Evolutionary conservation across 2,329 filamentous ascomycete genomes (phyloP).

Genomic region (Calonectria pauciramosa): DNA sequence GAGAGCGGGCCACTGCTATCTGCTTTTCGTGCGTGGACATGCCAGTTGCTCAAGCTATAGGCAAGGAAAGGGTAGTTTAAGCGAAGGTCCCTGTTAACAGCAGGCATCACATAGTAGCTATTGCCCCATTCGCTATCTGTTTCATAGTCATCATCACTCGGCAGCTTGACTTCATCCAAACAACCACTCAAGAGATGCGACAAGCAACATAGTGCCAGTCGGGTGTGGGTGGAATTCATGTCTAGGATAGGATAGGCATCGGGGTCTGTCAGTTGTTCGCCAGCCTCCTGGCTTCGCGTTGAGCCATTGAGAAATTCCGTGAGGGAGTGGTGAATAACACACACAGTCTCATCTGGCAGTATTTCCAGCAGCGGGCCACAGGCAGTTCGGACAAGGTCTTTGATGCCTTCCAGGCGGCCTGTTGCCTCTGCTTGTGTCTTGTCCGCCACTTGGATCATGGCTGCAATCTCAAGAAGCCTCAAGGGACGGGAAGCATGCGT

Average conservation of each 20-base stretch:
- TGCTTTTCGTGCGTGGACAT: not conserved
- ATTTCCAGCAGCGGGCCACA: slow-evolving; percentile 33
- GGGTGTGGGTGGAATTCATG: slow-evolving; percentile 19
- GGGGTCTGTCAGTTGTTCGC: not conserved
- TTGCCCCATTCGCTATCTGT: not conserved
- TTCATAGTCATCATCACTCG: not conserved
- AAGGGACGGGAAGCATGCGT: slow-evolving; percentile 32
- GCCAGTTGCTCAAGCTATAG: not conserved
- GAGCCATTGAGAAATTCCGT: slow-evolving; percentile 32
- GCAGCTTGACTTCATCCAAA: slow-evolving; percentile 10
- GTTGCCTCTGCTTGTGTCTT: not conserved
- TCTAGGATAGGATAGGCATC: slow-evolving; percentile 11
- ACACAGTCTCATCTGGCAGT: slow-evolving; percentile 34
- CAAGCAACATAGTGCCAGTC: slow-evolving; percentile 26
- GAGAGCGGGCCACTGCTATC: not conserved
- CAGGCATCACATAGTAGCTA: not conserved
- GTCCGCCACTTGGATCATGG: slow-evolving; percentile 15
- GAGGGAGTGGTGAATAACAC: slow-evolving; percentile 35
- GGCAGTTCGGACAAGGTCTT: slow-evolving; percentile 16
- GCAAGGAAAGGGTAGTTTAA: not conserved
- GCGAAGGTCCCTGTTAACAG: not conserved
- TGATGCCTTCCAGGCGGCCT: slow-evolving; percentile 7
- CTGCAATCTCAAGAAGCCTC: slow-evolving; percentile 33
- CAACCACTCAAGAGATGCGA: slow-evolving; percentile 20
- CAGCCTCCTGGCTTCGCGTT: not conserved